phyloP scores from a whole-genome alignment of 2,329 filamentous ascomycete genomes.

The Neocatenulostroma microsporum region DNA sequence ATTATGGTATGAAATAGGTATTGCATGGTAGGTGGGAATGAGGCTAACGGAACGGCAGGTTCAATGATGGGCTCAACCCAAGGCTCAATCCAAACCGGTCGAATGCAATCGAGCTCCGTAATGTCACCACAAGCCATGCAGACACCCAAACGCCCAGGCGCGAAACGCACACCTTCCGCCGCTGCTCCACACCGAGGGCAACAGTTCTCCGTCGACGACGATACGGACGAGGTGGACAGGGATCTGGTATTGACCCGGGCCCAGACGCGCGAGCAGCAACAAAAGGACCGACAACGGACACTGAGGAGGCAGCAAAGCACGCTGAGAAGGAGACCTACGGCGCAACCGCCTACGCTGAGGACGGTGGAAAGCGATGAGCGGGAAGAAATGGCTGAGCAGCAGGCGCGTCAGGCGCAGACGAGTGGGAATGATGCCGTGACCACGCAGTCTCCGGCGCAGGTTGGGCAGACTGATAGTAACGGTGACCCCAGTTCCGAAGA shows the following conservation, averaged over 20 bases:
- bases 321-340: slow-evolving; percentile 41
- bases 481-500: slow-evolving; percentile 30
- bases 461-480: slow-evolving; percentile 11
- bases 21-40: too few relatives aligned
- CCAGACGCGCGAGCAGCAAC: slow-evolving; percentile 22
- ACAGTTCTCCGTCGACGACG: slow-evolving; percentile 87
- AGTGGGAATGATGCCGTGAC: slow-evolving; percentile 20
- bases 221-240: slow-evolving; percentile 67
- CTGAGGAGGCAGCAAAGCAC: slow-evolving; percentile 46
- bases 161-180: slow-evolving; percentile 66
- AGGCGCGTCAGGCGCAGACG: slow-evolving; percentile 19
- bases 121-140: slow-evolving; percentile 17
- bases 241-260: slow-evolving; percentile 47
- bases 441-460: slow-evolving; percentile 8
- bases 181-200: slow-evolving; percentile 71
- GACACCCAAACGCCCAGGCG: slow-evolving; percentile 59
- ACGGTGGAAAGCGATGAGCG: slow-evolving; percentile 45
- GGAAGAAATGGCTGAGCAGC: too few relatives aligned
- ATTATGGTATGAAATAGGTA: slow-evolving; percentile 17
- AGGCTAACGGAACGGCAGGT: too few relatives aligned
- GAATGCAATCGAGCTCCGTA: too few relatives aligned
- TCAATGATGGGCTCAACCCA: slow-evolving; percentile 16
- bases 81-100: too few relatives aligned
- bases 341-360: slow-evolving; percentile 39
- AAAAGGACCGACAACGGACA: slow-evolving; percentile 21